These are phyloP conservation scores for Xerocomellus amylosporus DNA, from an alignment of 768 basidiomycete genomes.

Conservation along the genomic window DNA sequence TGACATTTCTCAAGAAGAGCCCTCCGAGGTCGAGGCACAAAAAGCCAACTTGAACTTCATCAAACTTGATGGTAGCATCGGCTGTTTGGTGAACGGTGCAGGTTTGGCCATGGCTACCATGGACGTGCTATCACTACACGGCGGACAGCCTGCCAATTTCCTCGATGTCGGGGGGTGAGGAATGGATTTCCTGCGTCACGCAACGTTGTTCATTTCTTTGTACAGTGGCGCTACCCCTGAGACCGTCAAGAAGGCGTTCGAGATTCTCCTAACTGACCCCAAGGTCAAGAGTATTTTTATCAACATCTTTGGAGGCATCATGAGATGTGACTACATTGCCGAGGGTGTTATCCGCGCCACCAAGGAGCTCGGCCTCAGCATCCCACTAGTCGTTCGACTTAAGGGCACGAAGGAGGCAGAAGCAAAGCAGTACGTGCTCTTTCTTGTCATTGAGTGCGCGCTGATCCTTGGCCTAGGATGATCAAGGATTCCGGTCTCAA, in stretches of 20 bases:
- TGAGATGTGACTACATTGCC: constrained; percentile 98
- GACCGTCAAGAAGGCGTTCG: constrained; percentile 99
- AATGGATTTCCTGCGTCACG: constrained; percentile 13
- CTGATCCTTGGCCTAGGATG: constrained; percentile 57
- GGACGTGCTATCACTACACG: constrained; percentile 97
- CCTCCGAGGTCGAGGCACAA: constrained; percentile 97
- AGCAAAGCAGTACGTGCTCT: constrained; percentile 78
- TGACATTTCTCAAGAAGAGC: constrained; percentile 92
- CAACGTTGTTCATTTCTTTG: not conserved
- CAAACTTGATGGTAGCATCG: constrained; percentile 96
- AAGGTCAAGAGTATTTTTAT: constrained; percentile 99
- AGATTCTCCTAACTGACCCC: constrained; percentile 85
- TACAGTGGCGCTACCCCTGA: constrained; percentile 94
- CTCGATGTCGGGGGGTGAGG: constrained; percentile 91
- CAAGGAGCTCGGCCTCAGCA: constrained; percentile 78
- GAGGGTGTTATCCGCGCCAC: constrained; percentile 99
- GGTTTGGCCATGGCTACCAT: constrained; percentile 99
- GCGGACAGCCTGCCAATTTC: constrained; percentile 98
- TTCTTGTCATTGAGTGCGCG: not conserved
- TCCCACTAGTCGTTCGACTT: constrained; percentile 90
- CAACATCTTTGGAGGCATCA: constrained; percentile 97
- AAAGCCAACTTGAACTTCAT: constrained; percentile 97
- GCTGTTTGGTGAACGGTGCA: constrained; percentile 97
- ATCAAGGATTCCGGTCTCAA: constrained; percentile 89
- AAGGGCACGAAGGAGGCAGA: constrained; percentile 97